phyloP scores from a whole-genome alignment of 169 alveolate genomes.

The Eimeria acervulina region DNA sequence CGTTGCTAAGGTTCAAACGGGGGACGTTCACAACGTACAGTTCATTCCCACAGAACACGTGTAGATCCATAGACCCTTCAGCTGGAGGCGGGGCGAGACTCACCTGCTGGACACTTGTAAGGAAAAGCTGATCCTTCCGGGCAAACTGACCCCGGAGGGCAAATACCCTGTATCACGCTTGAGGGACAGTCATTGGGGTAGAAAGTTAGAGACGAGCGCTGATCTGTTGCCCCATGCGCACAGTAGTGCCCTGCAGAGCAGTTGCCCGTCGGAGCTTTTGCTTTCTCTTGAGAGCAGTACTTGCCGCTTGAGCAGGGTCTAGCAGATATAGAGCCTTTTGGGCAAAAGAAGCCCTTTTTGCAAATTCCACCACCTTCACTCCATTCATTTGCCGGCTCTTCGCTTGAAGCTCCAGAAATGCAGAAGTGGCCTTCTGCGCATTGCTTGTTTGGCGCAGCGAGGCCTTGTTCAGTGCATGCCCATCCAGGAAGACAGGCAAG shows the following conservation, averaged over 20 bases:
- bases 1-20: neutral
- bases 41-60: neutral
- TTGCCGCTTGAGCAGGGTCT: constrained; percentile 63
- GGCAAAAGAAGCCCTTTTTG: constrained; percentile 38
- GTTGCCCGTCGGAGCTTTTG: neutral
- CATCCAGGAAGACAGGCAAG: constrained; percentile 79
- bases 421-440: constrained; percentile 35
- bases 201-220: neutral
- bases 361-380: constrained; percentile 31
- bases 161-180: constrained; percentile 27
- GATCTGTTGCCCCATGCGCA: constrained; percentile 69
- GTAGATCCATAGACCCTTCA: neutral
- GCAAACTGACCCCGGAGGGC: constrained; percentile 62
- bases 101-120: constrained; percentile 70
- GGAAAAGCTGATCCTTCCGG: constrained; percentile 69
- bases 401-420: neutral
- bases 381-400: constrained; percentile 30
- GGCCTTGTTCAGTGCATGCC: constrained; percentile 20
- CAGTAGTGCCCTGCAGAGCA: constrained; percentile 64
- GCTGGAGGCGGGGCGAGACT: neutral
- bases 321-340: constrained; percentile 19
- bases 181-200: constrained; percentile 42
- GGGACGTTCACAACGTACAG: neutral
- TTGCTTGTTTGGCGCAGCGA: neutral
- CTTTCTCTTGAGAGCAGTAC: constrained; percentile 38